Evolutionary conservation across 768 basidiomycete genomes (phyloP), one percentile per base, ranked within the genome.

Genomic region (Suillus placidus): DNA sequence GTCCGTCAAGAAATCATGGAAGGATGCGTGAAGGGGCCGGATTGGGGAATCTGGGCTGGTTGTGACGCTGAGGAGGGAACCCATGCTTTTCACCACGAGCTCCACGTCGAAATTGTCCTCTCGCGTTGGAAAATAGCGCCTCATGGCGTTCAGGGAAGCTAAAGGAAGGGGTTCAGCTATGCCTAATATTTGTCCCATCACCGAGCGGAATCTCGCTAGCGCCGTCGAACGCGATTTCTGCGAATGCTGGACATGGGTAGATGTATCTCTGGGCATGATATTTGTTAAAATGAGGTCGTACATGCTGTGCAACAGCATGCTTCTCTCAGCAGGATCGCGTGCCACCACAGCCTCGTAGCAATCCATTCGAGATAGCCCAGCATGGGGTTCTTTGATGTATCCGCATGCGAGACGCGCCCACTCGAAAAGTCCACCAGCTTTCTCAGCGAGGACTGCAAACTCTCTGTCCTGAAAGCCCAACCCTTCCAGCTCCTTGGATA

Each of bases 41-140:
- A n/a, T n/a, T n/a, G n/a, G n/a, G n/a, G n/a, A n/a, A n/a, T n/a
- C n/a, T n/a, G n/a, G n/a, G n/a, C n/a, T n/a, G n/a, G n/a, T n/a
- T n/a, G n/a, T n/a, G n/a, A n/a, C n/a, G n/a, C 62, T 64, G 42
- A 72, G 30, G 26, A 67, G 30, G 34, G 66, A 45, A 0, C 62
- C 65, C 61, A 67, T 47, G 16, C 6, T 47, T 23, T n/a, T 30
- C 2, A 71, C 20, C 12, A 64, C 63, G 37, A 52, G 2, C n/a
- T n/a, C n/a, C n/a, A n/a, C n/a, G n/a, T n/a, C n/a, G n/a, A n/a
- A n/a, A n/a, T n/a, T n/a, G n/a, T n/a, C n/a, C n/a, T n/a, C n/a
- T n/a, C n/a, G n/a, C n/a, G n/a, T n/a, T n/a, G n/a, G n/a, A n/a
- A n/a, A n/a, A n/a, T n/a, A n/a, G n/a, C n/a, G n/a, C n/a, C n/a